Percentiles rank a stretch among this genome's conserved stretches.
These are phyloP conservation scores for Boletus sensibilis DNA, from an alignment of 768 basidiomycete species.

Conservation along the genomic window DNA sequence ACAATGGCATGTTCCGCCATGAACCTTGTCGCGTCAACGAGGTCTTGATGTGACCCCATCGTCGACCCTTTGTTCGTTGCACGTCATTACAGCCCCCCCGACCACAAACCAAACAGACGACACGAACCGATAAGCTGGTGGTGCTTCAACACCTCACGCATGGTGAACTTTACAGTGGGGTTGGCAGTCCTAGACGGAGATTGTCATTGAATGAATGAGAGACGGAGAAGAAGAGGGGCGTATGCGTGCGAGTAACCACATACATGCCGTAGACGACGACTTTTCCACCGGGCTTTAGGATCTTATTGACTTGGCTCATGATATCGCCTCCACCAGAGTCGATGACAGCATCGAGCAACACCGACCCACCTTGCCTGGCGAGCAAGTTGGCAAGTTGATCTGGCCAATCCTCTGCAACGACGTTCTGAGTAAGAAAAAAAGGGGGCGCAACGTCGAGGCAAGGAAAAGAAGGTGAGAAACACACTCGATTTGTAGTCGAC, in stretches of 20 bases:
- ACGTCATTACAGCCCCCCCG: conserved; percentile 11
- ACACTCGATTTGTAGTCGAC: conserved; percentile 67
- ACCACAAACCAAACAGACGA: not conserved
- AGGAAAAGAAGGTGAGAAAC: conserved; percentile 16
- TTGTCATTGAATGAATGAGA: conserved; percentile 8
- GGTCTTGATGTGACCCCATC: conserved; percentile 79
- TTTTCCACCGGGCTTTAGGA: conserved; percentile 56
- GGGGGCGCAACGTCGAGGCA: not conserved
- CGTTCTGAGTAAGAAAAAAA: not conserved
- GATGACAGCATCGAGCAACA: conserved; percentile 56
- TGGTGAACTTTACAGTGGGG: conserved; percentile 62
- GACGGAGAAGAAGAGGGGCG: not conserved
- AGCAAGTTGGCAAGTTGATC: conserved; percentile 45
- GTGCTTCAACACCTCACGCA: conserved; percentile 76
- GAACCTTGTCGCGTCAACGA: conserved; percentile 70
- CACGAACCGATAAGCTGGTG: conserved; percentile 67
- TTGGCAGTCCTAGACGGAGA: conserved; percentile 53
- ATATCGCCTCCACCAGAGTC: conserved; percentile 73
- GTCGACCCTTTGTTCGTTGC: conserved; percentile 57
- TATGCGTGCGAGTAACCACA: not conserved
- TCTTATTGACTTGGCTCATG: conserved; percentile 44
- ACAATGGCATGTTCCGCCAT: conserved; percentile 62
- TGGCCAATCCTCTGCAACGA: conserved; percentile 49
- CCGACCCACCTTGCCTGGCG: conserved; percentile 26
- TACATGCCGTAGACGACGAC: conserved; percentile 70